Conservation (phyloP, 306 rosid species). For the Acmispon strigosus region DNA sequence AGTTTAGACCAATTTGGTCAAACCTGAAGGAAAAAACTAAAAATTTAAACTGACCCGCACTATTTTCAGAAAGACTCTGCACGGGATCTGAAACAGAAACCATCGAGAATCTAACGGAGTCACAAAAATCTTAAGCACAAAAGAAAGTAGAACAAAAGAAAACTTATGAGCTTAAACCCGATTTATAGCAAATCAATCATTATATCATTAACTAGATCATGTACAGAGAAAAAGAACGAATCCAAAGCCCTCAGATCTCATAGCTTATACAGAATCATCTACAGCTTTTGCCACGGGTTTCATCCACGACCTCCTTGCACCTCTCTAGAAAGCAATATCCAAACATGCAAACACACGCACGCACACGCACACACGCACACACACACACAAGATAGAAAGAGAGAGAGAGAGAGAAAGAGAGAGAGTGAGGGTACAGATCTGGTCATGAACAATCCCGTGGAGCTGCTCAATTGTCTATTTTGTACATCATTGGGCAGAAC, state of each 20-base stretch:
- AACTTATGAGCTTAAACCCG: no score
- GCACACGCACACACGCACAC: not conserved
- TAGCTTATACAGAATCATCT: constrained; percentile 19
- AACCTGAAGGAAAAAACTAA: no score
- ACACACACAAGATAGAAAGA: not conserved
- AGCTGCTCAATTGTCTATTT: not conserved
- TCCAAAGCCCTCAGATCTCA: constrained; percentile 31
- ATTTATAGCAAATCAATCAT: no score
- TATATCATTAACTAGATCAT: no score
- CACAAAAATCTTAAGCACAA: no score
- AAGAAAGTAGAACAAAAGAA: no score
- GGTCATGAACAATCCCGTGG: not conserved
- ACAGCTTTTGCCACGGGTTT: not conserved
- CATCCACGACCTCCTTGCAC: constrained; percentile 14
- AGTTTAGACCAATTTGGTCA: no score
- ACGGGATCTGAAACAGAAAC: no score
- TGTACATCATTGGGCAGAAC: not conserved
- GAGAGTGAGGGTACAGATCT: not conserved
- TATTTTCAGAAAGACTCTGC: no score
- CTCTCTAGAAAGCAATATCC: not conserved
- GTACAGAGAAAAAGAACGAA: not conserved
- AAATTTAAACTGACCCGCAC: no score
- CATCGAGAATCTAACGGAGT: no score
- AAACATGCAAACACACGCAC: not conserved
- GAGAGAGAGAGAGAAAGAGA: not conserved